A percentile compares a stretch with the other conserved stretches of the same genome.
These are phyloP conservation scores for Colletotrichum costaricense DNA, from an alignment of 2,329 filamentous ascomycete genomes.

Conservation along the genomic window DNA sequence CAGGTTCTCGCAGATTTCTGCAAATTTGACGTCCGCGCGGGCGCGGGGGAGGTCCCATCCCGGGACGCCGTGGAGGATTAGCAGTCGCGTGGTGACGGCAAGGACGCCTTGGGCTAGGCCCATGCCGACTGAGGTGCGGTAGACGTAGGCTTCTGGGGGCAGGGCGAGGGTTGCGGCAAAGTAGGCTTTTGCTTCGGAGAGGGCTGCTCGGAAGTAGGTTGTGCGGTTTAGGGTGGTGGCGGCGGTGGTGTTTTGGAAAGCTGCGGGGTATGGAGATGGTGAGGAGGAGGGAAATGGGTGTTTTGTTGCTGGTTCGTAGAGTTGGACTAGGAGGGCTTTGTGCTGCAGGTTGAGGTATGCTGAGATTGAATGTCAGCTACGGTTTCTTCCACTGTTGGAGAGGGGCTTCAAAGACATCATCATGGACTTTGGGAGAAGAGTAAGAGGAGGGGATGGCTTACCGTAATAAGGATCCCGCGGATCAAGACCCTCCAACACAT, in stretches of 20 bases:
- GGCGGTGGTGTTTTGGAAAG: slow-evolving; percentile 5
- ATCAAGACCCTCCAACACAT: neutral
- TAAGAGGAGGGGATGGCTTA: neutral
- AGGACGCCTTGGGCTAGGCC: slow-evolving; percentile 14
- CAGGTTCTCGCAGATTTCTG: slow-evolving; percentile 4
- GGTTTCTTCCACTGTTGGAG: neutral
- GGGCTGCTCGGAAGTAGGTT: slow-evolving; percentile 49
- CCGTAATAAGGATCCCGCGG: neutral
- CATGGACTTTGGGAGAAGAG: neutral
- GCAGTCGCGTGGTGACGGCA: slow-evolving; percentile 29
- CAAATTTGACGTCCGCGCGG: slow-evolving; percentile 28
- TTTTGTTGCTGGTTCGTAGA: slow-evolving; percentile 53
- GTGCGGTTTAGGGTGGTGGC: slow-evolving; percentile 36
- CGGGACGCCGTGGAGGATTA: slow-evolving; percentile 31
- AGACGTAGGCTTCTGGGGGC: slow-evolving; percentile 36
- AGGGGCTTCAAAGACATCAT: neutral
- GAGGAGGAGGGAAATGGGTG: slow-evolving; percentile 38
- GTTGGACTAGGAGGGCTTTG: slow-evolving; percentile 49
- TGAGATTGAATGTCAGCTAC: neutral
- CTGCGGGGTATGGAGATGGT: neutral
- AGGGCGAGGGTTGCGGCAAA: slow-evolving; percentile 45
- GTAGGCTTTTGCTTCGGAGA: slow-evolving; percentile 48
- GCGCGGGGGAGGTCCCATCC: slow-evolving; percentile 33
- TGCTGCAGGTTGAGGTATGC: slow-evolving; percentile 41
- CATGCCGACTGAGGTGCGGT: slow-evolving; percentile 11